Evolutionary conservation across 2,329 filamentous ascomycete species (phyloP), one percentile per base, ranked within the genome.

Genomic region (Sarocladium oryzae): DNA sequence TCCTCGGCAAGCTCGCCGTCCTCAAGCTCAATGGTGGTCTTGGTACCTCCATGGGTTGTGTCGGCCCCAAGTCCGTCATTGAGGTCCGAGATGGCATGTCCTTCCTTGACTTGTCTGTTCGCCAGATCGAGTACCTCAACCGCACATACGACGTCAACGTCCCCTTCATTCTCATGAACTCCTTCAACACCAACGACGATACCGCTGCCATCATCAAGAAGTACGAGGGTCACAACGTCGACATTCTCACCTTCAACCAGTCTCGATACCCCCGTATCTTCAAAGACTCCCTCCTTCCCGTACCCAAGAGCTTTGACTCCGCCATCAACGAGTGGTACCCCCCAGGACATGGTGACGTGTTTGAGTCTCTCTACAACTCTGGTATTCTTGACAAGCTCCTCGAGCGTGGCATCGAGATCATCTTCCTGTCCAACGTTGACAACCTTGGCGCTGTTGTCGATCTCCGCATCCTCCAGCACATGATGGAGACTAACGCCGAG

Each of bases 81-180:
- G 93, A 99, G 73, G 93, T 99, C 68, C 90, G 93, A 73, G 93
- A 99, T 64, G 93, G 93, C 82, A 99, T 97, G 93, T 99, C 93
- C 63, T 99, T 99, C 85, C 82, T 99, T 60, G 93, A 99, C 74
- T 81, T 99, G 63, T 97, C 93, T 18, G 93, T 99, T 63, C 89
- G 93, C 65, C 93, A 99, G 80, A 95, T 99, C 67, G 93, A 99
- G 78, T 95, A 90, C 79, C 86, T 99, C 62, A 99, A 99, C 86
- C 88, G 91, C 71, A 97, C 90, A 58, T 97, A 96, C 78, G 82
- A 87, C 62, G 89, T 95, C 71, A 97, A 96, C 69, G 93, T 99
- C 30, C 93, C 93, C 46, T 96, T 99, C 73, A 85, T 99, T 60
- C 85, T 99, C 63, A 99, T 99, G 93, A 99, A 99, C 85, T 97